phyloP scores from a whole-genome alignment of 2,329 filamentous ascomycete genomes.

The Paraphaeosphaeria minitans region DNA sequence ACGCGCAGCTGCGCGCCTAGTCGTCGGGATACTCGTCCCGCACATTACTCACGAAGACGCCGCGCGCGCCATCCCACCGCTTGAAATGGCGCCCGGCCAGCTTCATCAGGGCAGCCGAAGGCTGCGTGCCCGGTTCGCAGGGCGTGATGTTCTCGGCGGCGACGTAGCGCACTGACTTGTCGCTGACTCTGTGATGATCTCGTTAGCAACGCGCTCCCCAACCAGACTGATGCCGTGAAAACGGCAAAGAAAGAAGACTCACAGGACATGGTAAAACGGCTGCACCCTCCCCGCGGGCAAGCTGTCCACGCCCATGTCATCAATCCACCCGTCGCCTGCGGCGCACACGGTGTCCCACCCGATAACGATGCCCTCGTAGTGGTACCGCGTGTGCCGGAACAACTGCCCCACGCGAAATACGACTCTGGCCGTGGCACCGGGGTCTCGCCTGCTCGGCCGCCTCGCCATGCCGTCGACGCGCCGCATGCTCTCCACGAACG shows the following conservation, averaged over 20 bases:
- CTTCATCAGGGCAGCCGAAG: slow-evolving; percentile 66
- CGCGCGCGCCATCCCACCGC: slow-evolving; percentile 71
- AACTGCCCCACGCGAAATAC: slow-evolving; percentile 70
- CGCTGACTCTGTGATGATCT: slow-evolving; percentile 59
- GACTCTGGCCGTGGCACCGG: slow-evolving; percentile 22
- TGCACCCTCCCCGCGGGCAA: slow-evolving; percentile 66
- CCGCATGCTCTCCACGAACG: slow-evolving; percentile 62
- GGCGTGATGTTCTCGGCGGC: slow-evolving; percentile 79
- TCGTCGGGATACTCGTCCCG: slow-evolving; percentile 86
- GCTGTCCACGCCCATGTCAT: slow-evolving; percentile 65
- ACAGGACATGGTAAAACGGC: slow-evolving; percentile 88
- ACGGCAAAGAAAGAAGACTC: slow-evolving; percentile 50
- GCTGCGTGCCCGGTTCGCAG: slow-evolving; percentile 32
- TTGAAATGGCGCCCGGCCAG: slow-evolving; percentile 87
- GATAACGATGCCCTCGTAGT: slow-evolving; percentile 79
- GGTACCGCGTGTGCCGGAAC: slow-evolving; percentile 80
- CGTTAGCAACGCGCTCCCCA: slow-evolving; percentile 7
- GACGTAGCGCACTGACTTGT: slow-evolving; percentile 73
- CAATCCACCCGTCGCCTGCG: slow-evolving; percentile 66
- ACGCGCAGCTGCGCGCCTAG: slow-evolving; percentile 46
- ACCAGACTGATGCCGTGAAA: not conserved
- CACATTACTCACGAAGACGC: slow-evolving; percentile 82
- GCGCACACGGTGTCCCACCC: slow-evolving; percentile 77
- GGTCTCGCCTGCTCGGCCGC: slow-evolving; percentile 15
- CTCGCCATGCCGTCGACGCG: slow-evolving; percentile 62